These are phyloP conservation scores for Bruguiera sexangula DNA, from an alignment of 345 rosid species.

Conservation along the genomic window DNA sequence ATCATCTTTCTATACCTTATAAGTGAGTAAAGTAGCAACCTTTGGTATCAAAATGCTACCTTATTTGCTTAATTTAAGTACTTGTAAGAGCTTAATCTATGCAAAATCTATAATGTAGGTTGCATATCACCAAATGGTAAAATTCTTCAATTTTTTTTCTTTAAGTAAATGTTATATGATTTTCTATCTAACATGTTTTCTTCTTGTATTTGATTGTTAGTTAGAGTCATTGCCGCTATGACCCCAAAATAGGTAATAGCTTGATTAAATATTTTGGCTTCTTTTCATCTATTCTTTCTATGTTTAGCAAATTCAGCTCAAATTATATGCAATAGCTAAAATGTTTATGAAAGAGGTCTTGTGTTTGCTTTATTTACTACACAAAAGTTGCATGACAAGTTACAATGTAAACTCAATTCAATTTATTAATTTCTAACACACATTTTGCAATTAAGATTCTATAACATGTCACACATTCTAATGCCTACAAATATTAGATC, in stretches of 20 bases:
- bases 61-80: conserved; percentile 15
- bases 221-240: too few relatives aligned
- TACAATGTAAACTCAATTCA: too few relatives aligned
- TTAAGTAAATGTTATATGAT: not conserved
- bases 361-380: too few relatives aligned
- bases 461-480: conserved; percentile 6
- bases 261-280: too few relatives aligned
- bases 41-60: conserved; percentile 15
- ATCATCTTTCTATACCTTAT: not conserved
- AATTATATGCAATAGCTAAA: too few relatives aligned
- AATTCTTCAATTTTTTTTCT: not conserved
- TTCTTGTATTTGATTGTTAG: too few relatives aligned
- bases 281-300: too few relatives aligned
- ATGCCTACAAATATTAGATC: not conserved
- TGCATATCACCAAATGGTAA: conserved; percentile 18
- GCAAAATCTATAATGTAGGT: conserved; percentile 9
- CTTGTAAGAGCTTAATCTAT: conserved; percentile 6
- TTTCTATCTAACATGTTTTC: too few relatives aligned
- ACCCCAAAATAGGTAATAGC: too few relatives aligned
- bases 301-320: too few relatives aligned
- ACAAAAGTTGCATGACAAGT: too few relatives aligned
- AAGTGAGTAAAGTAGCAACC: not conserved
- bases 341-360: too few relatives aligned
- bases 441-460: not conserved
- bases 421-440: not conserved